Conservation (phyloP, 805 yeast species). For the Schwanniomyces polymorphus region DNA sequence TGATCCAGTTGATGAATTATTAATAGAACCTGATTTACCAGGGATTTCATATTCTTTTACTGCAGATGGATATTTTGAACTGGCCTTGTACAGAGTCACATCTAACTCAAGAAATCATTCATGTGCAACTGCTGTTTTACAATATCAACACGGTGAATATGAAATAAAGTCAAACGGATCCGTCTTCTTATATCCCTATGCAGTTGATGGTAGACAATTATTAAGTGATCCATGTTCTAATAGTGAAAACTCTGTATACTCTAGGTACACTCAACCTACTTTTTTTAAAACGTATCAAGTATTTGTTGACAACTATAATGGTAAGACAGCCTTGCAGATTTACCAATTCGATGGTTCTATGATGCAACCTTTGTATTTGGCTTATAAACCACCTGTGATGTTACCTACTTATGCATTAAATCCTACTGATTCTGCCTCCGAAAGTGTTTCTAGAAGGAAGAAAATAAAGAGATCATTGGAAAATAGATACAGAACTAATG, state of each 20-base stretch:
- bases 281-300: conserved; percentile 58
- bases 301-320: conserved; percentile 75
- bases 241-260: conserved; percentile 50
- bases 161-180: conserved; percentile 64
- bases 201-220: conserved; percentile 90
- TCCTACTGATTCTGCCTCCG: conserved; percentile 60
- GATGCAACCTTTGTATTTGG: conserved; percentile 85
- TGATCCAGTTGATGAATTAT: conserved; percentile 92
- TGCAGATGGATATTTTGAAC: conserved; percentile 86
- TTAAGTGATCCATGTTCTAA: conserved; percentile 84
- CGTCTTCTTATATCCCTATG: conserved; percentile 67
- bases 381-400: conserved; percentile 94
- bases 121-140: conserved; percentile 81
- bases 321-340: conserved; percentile 73
- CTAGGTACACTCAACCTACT: conserved; percentile 71
- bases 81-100: conserved; percentile 79
- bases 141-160: conserved; percentile 88
- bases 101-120: conserved; percentile 72
- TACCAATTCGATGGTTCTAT: conserved; percentile 77
- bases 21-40: conserved; percentile 94
- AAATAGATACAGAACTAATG: conserved; percentile 77
- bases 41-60: conserved; percentile 94
- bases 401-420: conserved; percentile 89
- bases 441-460: conserved; percentile 35
- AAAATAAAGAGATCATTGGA: conserved; percentile 73